Conservation (phyloP, 345 rosid genomes). For the Populus nigra region DNA sequence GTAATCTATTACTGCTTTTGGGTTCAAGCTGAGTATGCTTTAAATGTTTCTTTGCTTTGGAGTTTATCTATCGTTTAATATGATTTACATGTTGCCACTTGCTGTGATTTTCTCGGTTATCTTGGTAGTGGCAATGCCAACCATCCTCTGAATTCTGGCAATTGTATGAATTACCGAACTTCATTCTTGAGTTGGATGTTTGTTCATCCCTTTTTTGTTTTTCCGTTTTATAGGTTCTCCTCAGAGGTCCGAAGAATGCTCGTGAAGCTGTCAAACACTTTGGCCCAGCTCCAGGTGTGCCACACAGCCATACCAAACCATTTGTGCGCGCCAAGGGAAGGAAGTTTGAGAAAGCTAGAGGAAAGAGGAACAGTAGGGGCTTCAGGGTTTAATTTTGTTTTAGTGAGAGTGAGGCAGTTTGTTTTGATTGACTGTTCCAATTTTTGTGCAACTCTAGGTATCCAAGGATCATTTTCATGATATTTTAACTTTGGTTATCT, state of each 20-base stretch:
- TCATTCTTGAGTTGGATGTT: background rate
- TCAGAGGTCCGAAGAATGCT: slow-evolving; percentile 91
- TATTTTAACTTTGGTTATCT: slow-evolving; percentile 9
- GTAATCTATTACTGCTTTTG: background rate
- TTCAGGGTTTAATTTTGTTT: slow-evolving; percentile 50
- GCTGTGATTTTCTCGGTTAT: background rate
- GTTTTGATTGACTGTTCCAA: slow-evolving; percentile 29
- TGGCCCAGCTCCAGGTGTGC: slow-evolving; percentile 97
- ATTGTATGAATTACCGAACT: background rate
- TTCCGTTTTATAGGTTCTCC: slow-evolving; percentile 51
- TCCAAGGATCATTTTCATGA: slow-evolving; percentile 14
- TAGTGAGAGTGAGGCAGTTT: slow-evolving; percentile 18
- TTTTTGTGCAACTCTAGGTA: slow-evolving; percentile 42
- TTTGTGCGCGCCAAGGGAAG: slow-evolving; percentile 86
- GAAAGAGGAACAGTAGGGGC: slow-evolving; percentile 70
- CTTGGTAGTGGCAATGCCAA: background rate
- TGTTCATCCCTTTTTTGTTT: background rate
- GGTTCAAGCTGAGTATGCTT: background rate
- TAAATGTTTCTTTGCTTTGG: background rate
- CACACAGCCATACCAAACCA: slow-evolving; percentile 86
- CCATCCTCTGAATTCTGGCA: background rate
- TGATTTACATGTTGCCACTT: background rate
- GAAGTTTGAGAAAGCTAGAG: slow-evolving; percentile 90
- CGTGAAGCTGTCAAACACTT: slow-evolving; percentile 98
- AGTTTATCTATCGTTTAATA: background rate